Evolutionary conservation across 2,329 filamentous ascomycete species (phyloP).

Genomic region (Venturia nashicola): DNA sequence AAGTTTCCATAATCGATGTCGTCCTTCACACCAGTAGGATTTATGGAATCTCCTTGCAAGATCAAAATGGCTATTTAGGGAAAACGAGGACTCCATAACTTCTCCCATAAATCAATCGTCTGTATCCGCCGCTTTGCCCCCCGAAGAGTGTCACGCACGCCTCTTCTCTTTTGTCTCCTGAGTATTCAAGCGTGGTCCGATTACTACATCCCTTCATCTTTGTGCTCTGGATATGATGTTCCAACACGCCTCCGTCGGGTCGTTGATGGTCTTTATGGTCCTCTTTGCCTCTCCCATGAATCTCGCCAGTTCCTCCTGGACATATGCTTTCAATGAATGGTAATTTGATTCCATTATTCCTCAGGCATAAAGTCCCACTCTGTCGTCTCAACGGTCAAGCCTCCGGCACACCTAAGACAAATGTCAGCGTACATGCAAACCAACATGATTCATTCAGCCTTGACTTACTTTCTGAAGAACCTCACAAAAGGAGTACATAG

Average conservation of each 20-base stretch:
- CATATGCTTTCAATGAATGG: not conserved
- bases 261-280: not conserved
- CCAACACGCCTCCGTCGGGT: not conserved
- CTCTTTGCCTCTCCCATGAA: too few relatives aligned
- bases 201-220: not conserved
- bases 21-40: not conserved
- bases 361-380: conserved; percentile 37
- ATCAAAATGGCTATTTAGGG: not conserved
- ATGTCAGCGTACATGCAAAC: conserved; percentile 9
- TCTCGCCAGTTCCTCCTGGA: too few relatives aligned
- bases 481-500: conserved; percentile 46
- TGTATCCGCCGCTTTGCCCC: not conserved
- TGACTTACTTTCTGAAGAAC: conserved; percentile 44
- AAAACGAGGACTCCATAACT: not conserved
- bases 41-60: not conserved
- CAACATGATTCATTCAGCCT: conserved; percentile 3
- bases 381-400: conserved; percentile 50
- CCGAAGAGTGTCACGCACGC: not conserved
- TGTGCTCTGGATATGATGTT: not conserved
- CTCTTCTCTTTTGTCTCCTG: too few relatives aligned
- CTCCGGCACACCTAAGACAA: conserved; percentile 35
- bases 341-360: not conserved
- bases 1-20: not conserved
- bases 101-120: not conserved
- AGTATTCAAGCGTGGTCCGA: not conserved